These are phyloP conservation scores for Aspergillus avenaceus DNA, from an alignment of 495 filamentous ascomycete species.

Conservation along the genomic window DNA sequence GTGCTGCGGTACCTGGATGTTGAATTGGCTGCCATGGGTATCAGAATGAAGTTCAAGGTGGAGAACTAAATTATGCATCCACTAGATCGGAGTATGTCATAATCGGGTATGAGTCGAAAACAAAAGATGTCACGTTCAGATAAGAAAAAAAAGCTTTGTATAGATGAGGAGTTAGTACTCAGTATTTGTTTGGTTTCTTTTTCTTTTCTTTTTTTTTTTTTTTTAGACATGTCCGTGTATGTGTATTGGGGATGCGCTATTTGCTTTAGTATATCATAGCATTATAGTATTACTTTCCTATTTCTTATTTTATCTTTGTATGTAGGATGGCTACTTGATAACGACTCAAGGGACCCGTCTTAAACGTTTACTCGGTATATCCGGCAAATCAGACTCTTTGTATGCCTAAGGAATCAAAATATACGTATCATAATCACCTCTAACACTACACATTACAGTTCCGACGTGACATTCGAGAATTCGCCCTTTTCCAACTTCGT, in stretches of 20 bases:
- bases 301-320: constrained; percentile 10
- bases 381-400: background rate
- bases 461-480: constrained; percentile 92
- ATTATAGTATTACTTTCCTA: constrained; percentile 18
- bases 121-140: background rate
- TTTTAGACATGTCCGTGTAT: constrained; percentile 2
- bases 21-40: constrained; percentile 89
- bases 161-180: background rate
- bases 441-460: constrained; percentile 42
- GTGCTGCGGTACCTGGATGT: constrained; percentile 92
- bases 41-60: constrained; percentile 84
- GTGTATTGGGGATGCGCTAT: constrained; percentile 11
- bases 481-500: constrained; percentile 97
- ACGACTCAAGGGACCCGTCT: too few species aligned
- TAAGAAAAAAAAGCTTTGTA: background rate
- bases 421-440: constrained; percentile 13
- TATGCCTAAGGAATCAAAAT: constrained; percentile 6
- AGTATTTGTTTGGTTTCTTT: background rate
- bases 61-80: constrained; percentile 31
- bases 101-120: constrained; percentile 1
- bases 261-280: constrained; percentile 18
- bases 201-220: too few species aligned
- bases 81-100: background rate
- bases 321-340: too few species aligned
- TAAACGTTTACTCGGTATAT: too few species aligned